Percentiles rank a stretch among this genome's conserved stretches.
phyloP scores from a whole-genome alignment of 1,284 basidiomycete genomes.

The Bjerkandera adusta region DNA sequence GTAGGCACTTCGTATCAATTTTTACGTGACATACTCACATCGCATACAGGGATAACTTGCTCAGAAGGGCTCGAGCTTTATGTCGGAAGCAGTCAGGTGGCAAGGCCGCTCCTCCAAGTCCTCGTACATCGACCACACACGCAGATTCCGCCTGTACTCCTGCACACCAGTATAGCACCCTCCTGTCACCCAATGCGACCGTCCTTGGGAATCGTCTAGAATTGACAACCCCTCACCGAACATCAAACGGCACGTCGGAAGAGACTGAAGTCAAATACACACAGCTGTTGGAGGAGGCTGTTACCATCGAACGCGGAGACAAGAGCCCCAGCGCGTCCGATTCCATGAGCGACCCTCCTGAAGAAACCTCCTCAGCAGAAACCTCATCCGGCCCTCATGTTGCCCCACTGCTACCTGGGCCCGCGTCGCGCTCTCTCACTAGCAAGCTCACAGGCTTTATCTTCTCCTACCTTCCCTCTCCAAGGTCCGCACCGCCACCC shows the following conservation, averaged over 20 bases:
- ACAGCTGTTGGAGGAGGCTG: conserved; percentile 53
- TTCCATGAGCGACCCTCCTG: background rate
- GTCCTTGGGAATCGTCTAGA: conserved; percentile 1
- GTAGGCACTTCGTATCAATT: conserved; percentile 35
- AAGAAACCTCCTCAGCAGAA: background rate
- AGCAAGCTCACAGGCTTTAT: conserved; percentile 46
- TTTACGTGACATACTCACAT: conserved; percentile 7
- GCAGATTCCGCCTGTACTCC: conserved; percentile 42
- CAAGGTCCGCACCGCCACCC: conserved; percentile 15
- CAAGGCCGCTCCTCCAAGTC: conserved; percentile 49
- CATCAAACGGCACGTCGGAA: conserved; percentile 39
- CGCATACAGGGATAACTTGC: conserved; percentile 46
- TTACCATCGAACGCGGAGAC: conserved; percentile 28
- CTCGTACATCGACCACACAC: conserved; percentile 19
- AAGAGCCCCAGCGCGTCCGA: conserved; percentile 9
- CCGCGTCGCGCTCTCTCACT: conserved; percentile 23
- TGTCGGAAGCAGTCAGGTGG: conserved; percentile 61
- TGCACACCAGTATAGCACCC: conserved; percentile 41
- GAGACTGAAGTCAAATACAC: conserved; percentile 45
- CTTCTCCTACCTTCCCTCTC: conserved; percentile 56
- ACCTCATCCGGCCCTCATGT: conserved; percentile 1
- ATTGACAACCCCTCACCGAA: conserved; percentile 27
- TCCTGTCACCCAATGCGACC: conserved; percentile 16
- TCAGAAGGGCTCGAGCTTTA: conserved; percentile 53
- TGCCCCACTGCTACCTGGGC: conserved; percentile 8